A percentile compares a stretch with the other conserved stretches of the same genome.
Evolutionary conservation across 2,329 filamentous ascomycete species (phyloP).

Genomic region (Aureobasidium musti): DNA sequence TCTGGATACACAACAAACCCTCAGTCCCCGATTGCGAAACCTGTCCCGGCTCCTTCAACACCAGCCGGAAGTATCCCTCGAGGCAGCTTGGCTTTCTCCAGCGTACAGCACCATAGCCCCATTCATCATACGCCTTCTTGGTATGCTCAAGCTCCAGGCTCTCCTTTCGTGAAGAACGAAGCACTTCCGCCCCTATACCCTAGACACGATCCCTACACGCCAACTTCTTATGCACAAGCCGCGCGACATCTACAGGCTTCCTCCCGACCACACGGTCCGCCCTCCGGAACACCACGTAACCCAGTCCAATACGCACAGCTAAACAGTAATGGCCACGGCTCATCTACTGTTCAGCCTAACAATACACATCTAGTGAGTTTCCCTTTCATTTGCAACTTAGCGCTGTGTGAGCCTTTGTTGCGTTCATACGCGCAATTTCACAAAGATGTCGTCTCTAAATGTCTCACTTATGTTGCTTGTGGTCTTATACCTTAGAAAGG

Average conservation of each 20-base stretch:
- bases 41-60: not conserved
- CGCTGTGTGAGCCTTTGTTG: not conserved
- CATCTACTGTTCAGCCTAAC: not conserved
- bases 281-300: not conserved
- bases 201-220: not conserved
- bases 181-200: not conserved
- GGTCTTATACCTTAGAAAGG: not conserved
- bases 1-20: not conserved
- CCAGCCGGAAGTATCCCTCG: not conserved
- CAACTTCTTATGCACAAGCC: not conserved
- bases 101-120: not conserved
- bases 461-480: not conserved
- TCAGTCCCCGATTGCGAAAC: not conserved
- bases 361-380: not conserved
- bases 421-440: not conserved
- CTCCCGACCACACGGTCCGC: not conserved
- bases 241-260: not conserved
- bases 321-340: not conserved
- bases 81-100: not conserved
- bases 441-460: not conserved
- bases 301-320: not conserved
- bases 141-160: not conserved
- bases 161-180: not conserved
- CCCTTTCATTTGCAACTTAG: not conserved
- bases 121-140: not conserved